Evolutionary conservation across 495 filamentous ascomycete genomes (phyloP), one percentile per base, ranked within the genome.

Genomic region (Gamarada debralockiae): DNA sequence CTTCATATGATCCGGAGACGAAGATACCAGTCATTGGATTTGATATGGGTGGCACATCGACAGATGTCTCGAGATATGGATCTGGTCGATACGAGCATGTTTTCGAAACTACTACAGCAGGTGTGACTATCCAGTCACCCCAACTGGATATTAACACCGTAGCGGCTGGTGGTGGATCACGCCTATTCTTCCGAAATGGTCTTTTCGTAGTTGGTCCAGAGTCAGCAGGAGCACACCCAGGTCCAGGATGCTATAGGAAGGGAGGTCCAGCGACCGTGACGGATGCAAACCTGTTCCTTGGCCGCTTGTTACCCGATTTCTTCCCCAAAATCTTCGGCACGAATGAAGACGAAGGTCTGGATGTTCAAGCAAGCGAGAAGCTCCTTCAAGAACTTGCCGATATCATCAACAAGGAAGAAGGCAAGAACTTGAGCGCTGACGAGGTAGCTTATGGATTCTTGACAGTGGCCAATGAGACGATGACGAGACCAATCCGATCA

Each of bases 71-170:
- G 20, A 74, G 93, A 22, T 97, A 93, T 60, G 93, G 92, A 34
- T 74, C 78, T 38, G 92, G 93, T 10, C 78, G 92, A 43, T 90
- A 96, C 63, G 93, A 97, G 52, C 93, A 98, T 66, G 93, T 97
- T 0, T 97, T 98, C 55, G 93, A 96, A 64, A 97, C 93, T 1
- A 97, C 92, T 0, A 95, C 95, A 0, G 93, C 93, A 1, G 93
- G 93, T 21, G 90, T 98, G 5, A 90, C 91, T 0, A 95, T 97
- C 29, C 93, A 97, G 60, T 91, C 86, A 0, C 93, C 93, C 0
- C 93, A 97, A 61, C 80, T 98, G 0, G 93, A 98, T 69, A 97
- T 98, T 69, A 97, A 97, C 67, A 98, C 93, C 0, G 92, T 97
- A 25, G 92, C 92, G 17, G 92, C 92, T 17, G 92, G 92, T 36